Percentiles rank a stretch among this genome's conserved stretches.
These are phyloP conservation scores for Aspergillus felis DNA, from an alignment of 2,329 filamentous ascomycete genomes.

Conservation along the genomic window DNA sequence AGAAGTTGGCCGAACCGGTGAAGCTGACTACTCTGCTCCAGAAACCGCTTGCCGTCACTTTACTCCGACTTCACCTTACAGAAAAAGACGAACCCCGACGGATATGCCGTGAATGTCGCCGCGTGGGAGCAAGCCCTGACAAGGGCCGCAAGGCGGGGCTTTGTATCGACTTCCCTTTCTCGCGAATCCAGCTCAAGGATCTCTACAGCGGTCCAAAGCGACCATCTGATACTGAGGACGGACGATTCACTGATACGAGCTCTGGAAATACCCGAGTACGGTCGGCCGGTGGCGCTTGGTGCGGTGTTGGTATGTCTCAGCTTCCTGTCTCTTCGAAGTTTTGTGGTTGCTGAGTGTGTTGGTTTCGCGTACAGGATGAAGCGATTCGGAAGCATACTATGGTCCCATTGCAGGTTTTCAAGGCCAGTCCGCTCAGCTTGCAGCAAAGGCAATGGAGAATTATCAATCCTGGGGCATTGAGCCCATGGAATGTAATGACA, in stretches of 20 bases:
- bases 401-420: slow-evolving; percentile 67
- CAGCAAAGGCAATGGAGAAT: slow-evolving; percentile 65
- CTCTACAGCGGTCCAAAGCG: slow-evolving; percentile 24
- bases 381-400: slow-evolving; percentile 66
- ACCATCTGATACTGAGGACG: slow-evolving; percentile 50
- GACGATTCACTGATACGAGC: slow-evolving; percentile 64
- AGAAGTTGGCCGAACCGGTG: background rate
- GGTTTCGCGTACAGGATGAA: slow-evolving; percentile 50
- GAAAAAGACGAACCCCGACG: slow-evolving; percentile 74
- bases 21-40: slow-evolving; percentile 29
- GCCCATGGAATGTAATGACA: slow-evolving; percentile 65
- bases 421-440: slow-evolving; percentile 63
- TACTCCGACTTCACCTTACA: slow-evolving; percentile 83
- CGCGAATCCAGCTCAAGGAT: slow-evolving; percentile 13
- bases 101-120: slow-evolving; percentile 72
- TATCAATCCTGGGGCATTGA: slow-evolving; percentile 40
- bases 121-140: slow-evolving; percentile 75
- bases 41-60: slow-evolving; percentile 74
- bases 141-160: slow-evolving; percentile 63
- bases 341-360: background rate
- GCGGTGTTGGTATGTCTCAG: slow-evolving; percentile 60
- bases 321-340: background rate
- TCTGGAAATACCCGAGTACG: slow-evolving; percentile 73
- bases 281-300: slow-evolving; percentile 74
- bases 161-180: slow-evolving; percentile 42